Percentiles rank a stretch among this genome's conserved stretches.
Conservation (phyloP, 768 basidiomycete species). For the Calocybe cyanea region DNA sequence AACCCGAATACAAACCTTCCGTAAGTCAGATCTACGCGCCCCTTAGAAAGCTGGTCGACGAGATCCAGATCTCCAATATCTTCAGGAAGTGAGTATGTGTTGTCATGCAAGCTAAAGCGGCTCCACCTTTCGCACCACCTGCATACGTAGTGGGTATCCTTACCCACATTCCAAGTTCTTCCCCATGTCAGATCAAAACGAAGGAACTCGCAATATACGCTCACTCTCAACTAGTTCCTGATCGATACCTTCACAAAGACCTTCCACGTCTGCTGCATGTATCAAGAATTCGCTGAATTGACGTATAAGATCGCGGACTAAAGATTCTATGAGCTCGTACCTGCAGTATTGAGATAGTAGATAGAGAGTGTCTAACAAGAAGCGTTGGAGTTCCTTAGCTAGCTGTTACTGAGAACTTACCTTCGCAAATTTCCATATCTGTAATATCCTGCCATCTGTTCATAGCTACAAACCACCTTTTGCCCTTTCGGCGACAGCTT, state of each 20-base stretch:
- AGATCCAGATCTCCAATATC: conserved; percentile 78
- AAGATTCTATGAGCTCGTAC: conserved; percentile 20
- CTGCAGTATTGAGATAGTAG: conserved; percentile 80
- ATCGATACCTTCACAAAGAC: conserved; percentile 94
- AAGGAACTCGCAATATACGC: conserved; percentile 21
- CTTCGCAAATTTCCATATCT: conserved; percentile 86
- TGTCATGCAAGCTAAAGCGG: too few relatives aligned
- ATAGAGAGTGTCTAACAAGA: conserved; percentile 64
- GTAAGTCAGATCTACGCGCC: conserved; percentile 84
- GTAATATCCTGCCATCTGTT: conserved; percentile 98
- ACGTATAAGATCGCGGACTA: conserved; percentile 3
- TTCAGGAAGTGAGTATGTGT: too few relatives aligned
- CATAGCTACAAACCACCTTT: conserved; percentile 93
- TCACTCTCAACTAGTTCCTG: conserved; percentile 77
- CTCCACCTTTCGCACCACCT: conserved; percentile 84
- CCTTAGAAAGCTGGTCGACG: conserved; percentile 75
- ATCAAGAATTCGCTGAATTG: conserved; percentile 81
- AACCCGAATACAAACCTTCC: conserved; percentile 52
- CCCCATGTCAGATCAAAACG: conserved; percentile 10
- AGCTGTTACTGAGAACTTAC: conserved; percentile 31
- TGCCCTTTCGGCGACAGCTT: conserved; percentile 78
- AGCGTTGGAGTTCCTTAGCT: neutral
- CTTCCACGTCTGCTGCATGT: conserved; percentile 99
- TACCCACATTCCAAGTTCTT: conserved; percentile 90
- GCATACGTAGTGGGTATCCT: conserved; percentile 93